phyloP scores from a whole-genome alignment of 306 rosid species.

The Pterocarpus macrocarpus region DNA sequence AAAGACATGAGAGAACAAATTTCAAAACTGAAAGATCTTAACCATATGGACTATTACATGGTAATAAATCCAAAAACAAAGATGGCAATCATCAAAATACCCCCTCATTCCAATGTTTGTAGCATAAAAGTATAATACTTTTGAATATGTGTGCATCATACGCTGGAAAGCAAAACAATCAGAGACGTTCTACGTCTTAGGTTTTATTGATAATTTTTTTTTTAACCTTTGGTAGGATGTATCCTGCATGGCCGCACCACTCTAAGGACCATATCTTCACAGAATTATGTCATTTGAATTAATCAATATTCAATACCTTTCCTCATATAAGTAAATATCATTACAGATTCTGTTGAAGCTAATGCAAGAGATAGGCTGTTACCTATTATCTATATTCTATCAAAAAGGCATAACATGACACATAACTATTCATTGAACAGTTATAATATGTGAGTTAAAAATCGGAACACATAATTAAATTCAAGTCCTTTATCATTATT shows the following conservation, averaged over 20 bases:
- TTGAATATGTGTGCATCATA: constrained; percentile 1
- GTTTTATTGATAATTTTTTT: constrained; percentile 8
- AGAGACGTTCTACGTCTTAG: background rate
- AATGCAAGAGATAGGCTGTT: background rate
- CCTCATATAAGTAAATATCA: background rate
- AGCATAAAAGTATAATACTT: background rate
- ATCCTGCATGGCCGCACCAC: background rate
- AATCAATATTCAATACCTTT: background rate
- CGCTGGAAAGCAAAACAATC: constrained; percentile 2
- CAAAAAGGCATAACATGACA: constrained; percentile 2
- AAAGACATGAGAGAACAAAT: constrained; percentile 29
- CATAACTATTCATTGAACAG: background rate
- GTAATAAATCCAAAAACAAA: constrained; percentile 13
- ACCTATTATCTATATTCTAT: background rate
- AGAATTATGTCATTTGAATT: background rate
- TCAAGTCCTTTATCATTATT: background rate
- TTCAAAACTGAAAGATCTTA: constrained; percentile 23
- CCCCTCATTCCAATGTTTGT: constrained; percentile 29
- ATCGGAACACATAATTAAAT: background rate
- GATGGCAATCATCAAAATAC: constrained; percentile 12
- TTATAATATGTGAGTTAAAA: background rate
- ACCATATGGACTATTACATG: background rate
- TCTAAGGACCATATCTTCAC: background rate
- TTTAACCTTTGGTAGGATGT: background rate
- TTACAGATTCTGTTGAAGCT: background rate